These are phyloP conservation scores for Cercospora canescens DNA, from an alignment of 2,329 filamentous ascomycete species.

Conservation along the genomic window DNA sequence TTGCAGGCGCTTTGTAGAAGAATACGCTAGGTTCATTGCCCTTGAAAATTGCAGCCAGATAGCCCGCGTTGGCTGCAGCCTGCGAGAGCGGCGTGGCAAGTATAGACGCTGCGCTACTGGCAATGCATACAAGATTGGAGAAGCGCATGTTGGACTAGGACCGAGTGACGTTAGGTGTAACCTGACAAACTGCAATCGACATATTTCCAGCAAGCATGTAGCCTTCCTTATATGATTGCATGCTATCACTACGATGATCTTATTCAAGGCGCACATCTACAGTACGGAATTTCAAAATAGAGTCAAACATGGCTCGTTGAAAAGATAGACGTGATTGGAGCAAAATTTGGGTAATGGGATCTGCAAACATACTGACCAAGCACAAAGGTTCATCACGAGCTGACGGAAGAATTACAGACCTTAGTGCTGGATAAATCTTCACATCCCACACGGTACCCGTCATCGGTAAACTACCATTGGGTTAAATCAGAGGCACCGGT, in stretches of 20 bases:
- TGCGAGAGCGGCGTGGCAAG: background rate
- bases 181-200: background rate
- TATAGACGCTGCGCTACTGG: background rate
- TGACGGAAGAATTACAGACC: background rate
- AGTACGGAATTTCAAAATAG: background rate
- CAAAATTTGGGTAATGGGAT: too few relatives aligned
- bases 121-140: background rate
- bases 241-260: too few relatives aligned
- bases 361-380: too few relatives aligned
- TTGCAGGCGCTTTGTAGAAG: slow-evolving; percentile 1
- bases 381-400: background rate
- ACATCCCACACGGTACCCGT: background rate
- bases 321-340: background rate
- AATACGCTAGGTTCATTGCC: background rate
- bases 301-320: background rate
- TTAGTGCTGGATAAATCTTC: background rate
- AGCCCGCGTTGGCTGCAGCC: background rate
- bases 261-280: background rate
- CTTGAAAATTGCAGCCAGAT: background rate
- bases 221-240: background rate
- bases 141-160: background rate
- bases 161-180: background rate
- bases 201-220: background rate
- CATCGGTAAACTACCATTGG: background rate
- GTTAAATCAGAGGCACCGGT: background rate